phyloP scores from a whole-genome alignment of 2,329 filamentous ascomycete species.

The Arthroderma sp. region DNA sequence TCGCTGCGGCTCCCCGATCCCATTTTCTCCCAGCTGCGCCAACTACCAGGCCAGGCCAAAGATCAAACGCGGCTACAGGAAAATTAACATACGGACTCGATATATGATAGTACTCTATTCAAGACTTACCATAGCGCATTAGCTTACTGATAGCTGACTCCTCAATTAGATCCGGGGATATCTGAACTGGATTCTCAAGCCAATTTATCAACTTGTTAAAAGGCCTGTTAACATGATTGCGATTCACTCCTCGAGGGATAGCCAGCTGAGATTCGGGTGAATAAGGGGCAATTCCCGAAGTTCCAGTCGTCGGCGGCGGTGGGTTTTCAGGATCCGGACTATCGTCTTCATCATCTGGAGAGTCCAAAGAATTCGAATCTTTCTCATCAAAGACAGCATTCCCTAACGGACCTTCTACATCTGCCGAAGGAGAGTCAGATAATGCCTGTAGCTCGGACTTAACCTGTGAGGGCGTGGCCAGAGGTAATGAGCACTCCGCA shows the following conservation, averaged over 20 bases:
- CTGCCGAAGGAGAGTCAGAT: too few species aligned
- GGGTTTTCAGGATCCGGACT: not conserved
- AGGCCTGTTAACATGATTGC: conserved; percentile 4
- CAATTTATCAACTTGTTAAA: conserved; percentile 10
- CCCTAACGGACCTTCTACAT: too few species aligned
- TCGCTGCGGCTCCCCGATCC: conserved; percentile 8
- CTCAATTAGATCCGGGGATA: conserved; percentile 10
- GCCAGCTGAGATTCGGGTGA: not conserved
- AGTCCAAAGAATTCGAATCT: not conserved
- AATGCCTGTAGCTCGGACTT: too few species aligned
- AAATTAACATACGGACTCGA: not conserved
- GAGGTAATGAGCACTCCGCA: too few species aligned
- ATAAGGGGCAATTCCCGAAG: not conserved
- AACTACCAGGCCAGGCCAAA: conserved; percentile 12
- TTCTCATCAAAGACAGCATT: too few species aligned
- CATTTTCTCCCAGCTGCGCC: conserved; percentile 9
- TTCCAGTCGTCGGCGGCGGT: not conserved
- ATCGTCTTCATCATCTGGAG: not conserved
- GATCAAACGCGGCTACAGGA: conserved; percentile 9
- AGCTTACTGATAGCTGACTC: conserved; percentile 11
- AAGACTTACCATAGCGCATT: conserved; percentile 11
- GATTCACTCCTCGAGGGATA: not conserved
- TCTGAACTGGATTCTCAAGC: conserved; percentile 7
- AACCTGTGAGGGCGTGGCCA: too few species aligned
- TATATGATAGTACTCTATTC: not conserved